Evolutionary conservation across 768 basidiomycete species (phyloP), one percentile per base, ranked within the genome.

Genomic region (Hygrophorus pudorinus): DNA sequence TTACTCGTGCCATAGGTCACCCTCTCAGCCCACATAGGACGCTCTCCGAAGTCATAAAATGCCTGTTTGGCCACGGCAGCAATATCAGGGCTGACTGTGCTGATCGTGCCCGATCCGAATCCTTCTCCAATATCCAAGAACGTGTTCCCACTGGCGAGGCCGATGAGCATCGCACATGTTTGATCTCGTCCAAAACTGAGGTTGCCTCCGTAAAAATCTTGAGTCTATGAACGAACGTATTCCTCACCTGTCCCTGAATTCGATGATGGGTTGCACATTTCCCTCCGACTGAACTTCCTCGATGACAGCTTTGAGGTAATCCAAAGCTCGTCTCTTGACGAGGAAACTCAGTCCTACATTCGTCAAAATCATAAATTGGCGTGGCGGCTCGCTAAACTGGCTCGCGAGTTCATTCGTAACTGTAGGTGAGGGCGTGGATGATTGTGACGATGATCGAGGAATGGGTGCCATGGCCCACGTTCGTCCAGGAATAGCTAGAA

Each of bases 101-200:
- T 69, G 42, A 84, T 65, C 2, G 62, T 62, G 20, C 63, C 70
- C 16, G 75, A 66, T 10, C 62, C 44, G 9, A 63, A 58, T 41
- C 68, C 68, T 39, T 41, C 39, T n/a, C 30, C 63, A 21, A 67
- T 61, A 46, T 85, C 80, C 44, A 91, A 61, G 61, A 82, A 90
- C 1, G 81, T 81, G 59, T 91, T 92, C 29, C 85, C 86, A 47
- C 84, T 75, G 0, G 90, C 87, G 45, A 97, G 72, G 9, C 81
- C 85, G 11, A 94, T 72, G 13, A 90, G 75, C 86, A 96, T 93
- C 4, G 88, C 83, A 53, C 90, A 93, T 2, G 88, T 85, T 55
- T 94, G 87, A 58, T 92, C 87, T 42, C 89, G 76, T 37, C 92
- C 91, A 59, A 86, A 96, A 56, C 92, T 94, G 52, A 13, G 47